phyloP scores from a whole-genome alignment of 1,284 basidiomycete genomes.

The Lignosus rhinocerotis region DNA sequence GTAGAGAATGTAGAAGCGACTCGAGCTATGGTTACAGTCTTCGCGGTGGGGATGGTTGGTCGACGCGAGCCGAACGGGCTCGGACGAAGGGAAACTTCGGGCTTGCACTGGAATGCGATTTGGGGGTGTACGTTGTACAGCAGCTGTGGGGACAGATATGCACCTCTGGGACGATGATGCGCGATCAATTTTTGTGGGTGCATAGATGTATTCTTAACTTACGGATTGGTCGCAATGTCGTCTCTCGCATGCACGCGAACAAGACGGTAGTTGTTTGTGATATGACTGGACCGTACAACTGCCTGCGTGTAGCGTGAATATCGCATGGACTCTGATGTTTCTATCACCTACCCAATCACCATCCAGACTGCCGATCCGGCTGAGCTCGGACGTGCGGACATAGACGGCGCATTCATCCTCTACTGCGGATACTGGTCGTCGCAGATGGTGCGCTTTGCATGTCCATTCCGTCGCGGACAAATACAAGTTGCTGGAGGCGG shows the following conservation, averaged over 20 bases:
- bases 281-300: slow-evolving; percentile 10
- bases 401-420: slow-evolving; percentile 30
- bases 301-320: slow-evolving; percentile 11
- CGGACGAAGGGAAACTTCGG: slow-evolving; percentile 41
- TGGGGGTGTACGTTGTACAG: slow-evolving; percentile 51
- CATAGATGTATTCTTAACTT: slow-evolving; percentile 5
- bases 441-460: slow-evolving; percentile 32
- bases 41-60: slow-evolving; percentile 73
- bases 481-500: slow-evolving; percentile 1
- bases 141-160: slow-evolving; percentile 54
- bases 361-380: slow-evolving; percentile 25
- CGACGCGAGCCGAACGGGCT: slow-evolving; percentile 55
- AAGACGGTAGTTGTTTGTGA: slow-evolving; percentile 39
- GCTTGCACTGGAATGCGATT: slow-evolving; percentile 22
- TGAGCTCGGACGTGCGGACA: slow-evolving; percentile 25
- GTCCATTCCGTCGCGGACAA: slow-evolving; percentile 15
- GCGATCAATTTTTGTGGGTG: neutral
- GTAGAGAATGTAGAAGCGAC: slow-evolving; percentile 81
- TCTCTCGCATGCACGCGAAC: slow-evolving; percentile 62
- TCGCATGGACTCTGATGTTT: neutral
- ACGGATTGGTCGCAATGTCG: slow-evolving; percentile 37
- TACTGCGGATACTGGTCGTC: slow-evolving; percentile 32
- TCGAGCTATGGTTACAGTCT: slow-evolving; percentile 76
- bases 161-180: slow-evolving; percentile 14
- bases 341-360: slow-evolving; percentile 57